Base-by-base conservation (phyloP, 345 rosid genomes). In the Triadica sebifera region DNA sequence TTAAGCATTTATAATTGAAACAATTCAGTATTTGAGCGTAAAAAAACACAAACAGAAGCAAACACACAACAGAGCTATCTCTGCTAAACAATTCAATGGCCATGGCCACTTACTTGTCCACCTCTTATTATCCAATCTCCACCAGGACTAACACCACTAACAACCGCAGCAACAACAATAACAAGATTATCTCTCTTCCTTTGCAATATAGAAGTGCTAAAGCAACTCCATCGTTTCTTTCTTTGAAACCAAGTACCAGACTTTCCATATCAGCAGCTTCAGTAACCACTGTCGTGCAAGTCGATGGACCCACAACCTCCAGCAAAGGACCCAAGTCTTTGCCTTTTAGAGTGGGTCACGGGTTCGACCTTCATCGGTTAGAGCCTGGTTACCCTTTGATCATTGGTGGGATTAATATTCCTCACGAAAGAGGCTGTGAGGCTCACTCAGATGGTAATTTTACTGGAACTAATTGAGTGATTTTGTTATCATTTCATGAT, bases 361-460 rank as follows among this genome's bases (percentile, higher is more conserved):
- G 99, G 4, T 95, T 95, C 77, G 99, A 93, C 84, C 94, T 95
- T 58, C 99, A 95, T 55, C 82, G 96, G 20, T 71, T 95, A 78
- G 99, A 91, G 86, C 94, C 94, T 34, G 98, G 99, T 0, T 95
- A 89, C 72, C 97, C 99, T 78, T 71, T 95, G 87, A 95, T 95
- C 59, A 90, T 95, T 43, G 98, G 99, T 0, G 98, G 99, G 75
- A 87, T 95, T 74, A 80, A 90, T 87, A 84, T 93, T 57, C 99
- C 99, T 46, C 94, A 93, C 11, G 98, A 95, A 34, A 87, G 89
- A 83, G 99, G 98, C 83, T 95, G 99, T 73, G 98, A 95, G 83
- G 99, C 99, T 84, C 98, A 93, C 82, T 95, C 99, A 39, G 98
- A 95, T 81, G 99, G 99, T 91, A 82, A n/a, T n/a, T 29, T 29